Percentiles rank a stretch among this genome's conserved stretches.
Conservation (phyloP, 352 stramenopile genomes). For the Phytophthora niederhauseri region DNA sequence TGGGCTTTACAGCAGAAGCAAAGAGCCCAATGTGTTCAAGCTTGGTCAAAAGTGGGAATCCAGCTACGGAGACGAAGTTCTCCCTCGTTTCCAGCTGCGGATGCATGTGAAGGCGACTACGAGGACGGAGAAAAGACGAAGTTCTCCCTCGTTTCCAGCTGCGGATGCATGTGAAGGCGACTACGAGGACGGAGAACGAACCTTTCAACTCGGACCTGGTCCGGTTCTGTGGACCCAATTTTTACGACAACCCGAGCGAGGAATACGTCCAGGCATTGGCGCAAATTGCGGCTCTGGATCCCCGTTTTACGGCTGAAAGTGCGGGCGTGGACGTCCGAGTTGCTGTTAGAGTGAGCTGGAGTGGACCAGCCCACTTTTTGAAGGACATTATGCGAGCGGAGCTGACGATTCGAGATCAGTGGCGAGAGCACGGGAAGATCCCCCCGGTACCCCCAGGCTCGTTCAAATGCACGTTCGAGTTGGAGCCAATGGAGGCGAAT, state of each 20-base stretch:
- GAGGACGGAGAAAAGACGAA: no score
- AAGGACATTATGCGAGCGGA: background rate
- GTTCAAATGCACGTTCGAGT: slow-evolving; percentile 1
- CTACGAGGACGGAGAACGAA: no score
- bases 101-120: background rate
- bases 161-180: background rate
- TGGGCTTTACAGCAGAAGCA: background rate
- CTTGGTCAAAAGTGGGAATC: background rate
- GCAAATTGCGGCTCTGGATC: background rate
- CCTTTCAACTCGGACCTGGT: background rate
- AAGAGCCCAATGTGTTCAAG: no score
- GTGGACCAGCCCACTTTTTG: background rate
- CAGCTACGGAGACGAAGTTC: background rate
- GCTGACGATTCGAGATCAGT: background rate
- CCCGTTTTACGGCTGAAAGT: background rate
- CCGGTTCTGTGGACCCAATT: background rate
- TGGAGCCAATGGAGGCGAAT: slow-evolving; percentile 4
- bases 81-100: background rate
- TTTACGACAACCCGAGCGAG: background rate
- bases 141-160: no score
- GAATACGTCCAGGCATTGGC: slow-evolving; percentile 2
- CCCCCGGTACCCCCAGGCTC: background rate
- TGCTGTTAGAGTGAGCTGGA: background rate
- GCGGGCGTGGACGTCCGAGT: background rate
- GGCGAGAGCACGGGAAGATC: background rate